Conservation (phyloP, 208 protist species). For the Trypanosoma caninum region DNA sequence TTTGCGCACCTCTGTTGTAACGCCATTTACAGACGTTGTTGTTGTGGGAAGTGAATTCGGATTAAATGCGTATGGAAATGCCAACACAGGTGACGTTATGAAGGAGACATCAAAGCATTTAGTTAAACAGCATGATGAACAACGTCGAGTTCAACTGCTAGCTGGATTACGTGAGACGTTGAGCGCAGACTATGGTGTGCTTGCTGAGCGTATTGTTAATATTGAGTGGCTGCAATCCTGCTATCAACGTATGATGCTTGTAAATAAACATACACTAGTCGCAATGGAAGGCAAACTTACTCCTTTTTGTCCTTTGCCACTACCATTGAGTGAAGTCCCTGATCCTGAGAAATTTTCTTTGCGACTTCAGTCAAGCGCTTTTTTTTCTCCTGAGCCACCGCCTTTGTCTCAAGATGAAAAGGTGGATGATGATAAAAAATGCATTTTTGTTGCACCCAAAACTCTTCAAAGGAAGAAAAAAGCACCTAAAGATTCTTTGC, state of each 20-base stretch:
- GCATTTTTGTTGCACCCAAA: too few relatives aligned
- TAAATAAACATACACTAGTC: not conserved
- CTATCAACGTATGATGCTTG: constrained; percentile 14
- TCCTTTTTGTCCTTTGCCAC: constrained; percentile 3
- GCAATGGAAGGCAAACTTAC: not conserved
- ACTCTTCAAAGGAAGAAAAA: constrained; percentile 6
- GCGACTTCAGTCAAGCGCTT: not conserved
- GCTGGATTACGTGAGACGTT: constrained; percentile 14
- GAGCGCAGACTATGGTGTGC: constrained; percentile 4
- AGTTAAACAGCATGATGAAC: not conserved
- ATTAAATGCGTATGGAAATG: constrained; percentile 12
- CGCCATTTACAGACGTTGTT: constrained; percentile 59
- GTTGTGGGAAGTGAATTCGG: constrained; percentile 56
- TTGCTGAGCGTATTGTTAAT: constrained; percentile 19
- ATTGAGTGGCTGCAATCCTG: constrained; percentile 19
- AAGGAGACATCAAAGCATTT: not conserved
- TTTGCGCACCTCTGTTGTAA: constrained; percentile 47
- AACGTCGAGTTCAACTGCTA: constrained; percentile 3
- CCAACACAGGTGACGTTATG: not conserved
- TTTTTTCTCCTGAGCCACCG: not conserved
- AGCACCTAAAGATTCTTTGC: not conserved
- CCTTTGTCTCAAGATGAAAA: not conserved
- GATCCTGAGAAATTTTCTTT: constrained; percentile 9
- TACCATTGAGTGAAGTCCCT: constrained; percentile 15
- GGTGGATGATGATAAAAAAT: not conserved